phyloP scores from a whole-genome alignment of 768 basidiomycete genomes.

The Tephrocybe rancida region DNA sequence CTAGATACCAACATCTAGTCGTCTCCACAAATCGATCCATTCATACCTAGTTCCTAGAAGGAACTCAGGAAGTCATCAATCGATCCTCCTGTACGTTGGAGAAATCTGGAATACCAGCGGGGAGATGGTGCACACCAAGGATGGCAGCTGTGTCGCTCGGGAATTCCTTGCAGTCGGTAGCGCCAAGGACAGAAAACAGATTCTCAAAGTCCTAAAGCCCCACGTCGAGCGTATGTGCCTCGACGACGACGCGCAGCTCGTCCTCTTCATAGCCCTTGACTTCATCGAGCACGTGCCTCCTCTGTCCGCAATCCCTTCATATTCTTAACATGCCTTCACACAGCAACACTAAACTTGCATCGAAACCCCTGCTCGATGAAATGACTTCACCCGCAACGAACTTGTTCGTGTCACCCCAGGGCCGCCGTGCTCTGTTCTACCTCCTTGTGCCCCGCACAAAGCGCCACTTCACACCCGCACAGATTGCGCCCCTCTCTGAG shows the following conservation, averaged over 20 bases:
- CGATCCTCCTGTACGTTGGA: no score
- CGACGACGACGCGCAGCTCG: slow-evolving; percentile 89
- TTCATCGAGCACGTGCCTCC: slow-evolving; percentile 84
- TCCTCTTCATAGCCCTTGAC: slow-evolving; percentile 89
- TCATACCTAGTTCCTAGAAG: no score
- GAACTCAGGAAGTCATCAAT: no score
- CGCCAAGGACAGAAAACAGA: slow-evolving; percentile 94
- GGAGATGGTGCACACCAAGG: slow-evolving; percentile 96
- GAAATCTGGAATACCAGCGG: no score
- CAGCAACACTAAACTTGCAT: slow-evolving; percentile 89
- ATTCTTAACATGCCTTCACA: background rate
- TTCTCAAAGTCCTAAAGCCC: slow-evolving; percentile 86
- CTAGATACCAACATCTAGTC: no score
- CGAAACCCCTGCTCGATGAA: slow-evolving; percentile 76
- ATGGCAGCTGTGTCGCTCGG: slow-evolving; percentile 84
- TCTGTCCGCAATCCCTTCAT: no score
- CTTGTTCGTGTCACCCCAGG: slow-evolving; percentile 66
- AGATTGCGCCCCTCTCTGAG: slow-evolving; percentile 70
- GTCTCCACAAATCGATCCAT: no score
- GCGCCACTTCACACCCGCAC: slow-evolving; percentile 86
- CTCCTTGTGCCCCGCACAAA: slow-evolving; percentile 82
- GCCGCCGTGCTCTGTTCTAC: slow-evolving; percentile 82
- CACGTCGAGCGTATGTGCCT: slow-evolving; percentile 87
- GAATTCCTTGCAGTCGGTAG: slow-evolving; percentile 82
- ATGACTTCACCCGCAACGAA: slow-evolving; percentile 61